A percentile compares a stretch with the other conserved stretches of the same genome.
Conservation (phyloP, 306 rosid species). For the Ochetophila trinervis region DNA sequence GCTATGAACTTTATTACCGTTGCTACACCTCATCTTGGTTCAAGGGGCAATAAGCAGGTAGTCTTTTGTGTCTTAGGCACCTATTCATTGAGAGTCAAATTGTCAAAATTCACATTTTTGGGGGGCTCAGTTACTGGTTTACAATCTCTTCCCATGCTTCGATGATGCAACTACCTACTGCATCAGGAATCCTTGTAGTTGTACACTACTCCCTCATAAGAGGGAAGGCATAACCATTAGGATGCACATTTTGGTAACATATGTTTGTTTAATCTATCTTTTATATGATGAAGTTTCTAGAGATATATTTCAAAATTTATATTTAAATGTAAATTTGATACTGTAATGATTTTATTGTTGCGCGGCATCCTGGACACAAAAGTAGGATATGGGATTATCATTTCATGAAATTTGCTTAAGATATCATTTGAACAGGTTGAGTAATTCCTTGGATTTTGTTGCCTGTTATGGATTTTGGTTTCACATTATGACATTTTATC, state of each 20-base stretch:
- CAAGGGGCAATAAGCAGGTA: constrained; percentile 98
- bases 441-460: neutral
- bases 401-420: neutral
- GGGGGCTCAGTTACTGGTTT: neutral
- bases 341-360: neutral
- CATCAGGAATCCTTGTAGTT: too few species aligned
- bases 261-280: too few species aligned
- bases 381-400: neutral
- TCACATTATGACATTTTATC: neutral
- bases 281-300: too few species aligned
- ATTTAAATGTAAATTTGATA: too few species aligned
- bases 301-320: too few species aligned
- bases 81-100: neutral
- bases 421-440: neutral
- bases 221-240: too few species aligned
- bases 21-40: constrained; percentile 98
- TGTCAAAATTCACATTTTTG: neutral
- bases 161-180: too few species aligned
- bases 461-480: neutral
- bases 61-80: neutral
- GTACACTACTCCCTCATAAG: too few species aligned
- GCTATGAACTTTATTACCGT: constrained; percentile 82
- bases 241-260: too few species aligned
- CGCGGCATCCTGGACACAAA: neutral
- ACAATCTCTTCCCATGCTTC: too few species aligned